Evolutionary conservation across 139 green algal species (phyloP).

Genomic region (Tetraselmis striata): DNA sequence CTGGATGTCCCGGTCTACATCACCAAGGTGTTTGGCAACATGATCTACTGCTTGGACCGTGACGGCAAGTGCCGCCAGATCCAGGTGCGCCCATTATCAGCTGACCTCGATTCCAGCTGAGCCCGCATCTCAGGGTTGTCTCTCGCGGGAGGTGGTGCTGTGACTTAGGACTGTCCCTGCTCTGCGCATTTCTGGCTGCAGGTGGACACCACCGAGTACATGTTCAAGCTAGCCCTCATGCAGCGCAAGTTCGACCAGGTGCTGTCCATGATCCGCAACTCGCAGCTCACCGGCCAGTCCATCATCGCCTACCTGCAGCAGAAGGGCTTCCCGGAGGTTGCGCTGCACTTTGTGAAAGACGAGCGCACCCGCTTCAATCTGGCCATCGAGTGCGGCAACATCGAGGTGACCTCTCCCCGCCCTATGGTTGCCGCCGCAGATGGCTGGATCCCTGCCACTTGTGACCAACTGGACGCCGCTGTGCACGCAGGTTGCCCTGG

Average conservation of each 20-base stretch:
- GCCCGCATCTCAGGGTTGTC: too few species aligned
- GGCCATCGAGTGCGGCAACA: conserved; percentile 86
- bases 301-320: conserved; percentile 98
- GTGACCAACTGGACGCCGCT: too few species aligned
- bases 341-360: conserved; percentile 91
- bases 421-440: too few species aligned
- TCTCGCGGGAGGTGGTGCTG: too few species aligned
- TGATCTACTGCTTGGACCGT: conserved; percentile 88
- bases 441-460: too few species aligned
- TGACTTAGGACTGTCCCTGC: too few species aligned
- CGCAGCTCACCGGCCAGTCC: conserved; percentile 82
- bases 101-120: not conserved
- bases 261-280: conserved; percentile 84
- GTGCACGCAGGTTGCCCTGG: conserved; percentile 91
- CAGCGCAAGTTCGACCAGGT: conserved; percentile 91
- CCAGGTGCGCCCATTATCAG: conserved; percentile 35
- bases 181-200: too few species aligned
- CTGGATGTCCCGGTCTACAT: conserved; percentile 96
- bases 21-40: conserved; percentile 63
- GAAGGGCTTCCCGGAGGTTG: conserved; percentile 98
- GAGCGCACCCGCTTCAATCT: conserved; percentile 94
- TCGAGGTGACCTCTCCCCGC: conserved; percentile 20
- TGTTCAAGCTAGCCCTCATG: conserved; percentile 97
- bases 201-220: conserved; percentile 92
- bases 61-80: conserved; percentile 89